These are phyloP conservation scores for Stevia rebaudiana DNA, from an alignment of 140 eudicot genomes.

Conservation along the genomic window DNA sequence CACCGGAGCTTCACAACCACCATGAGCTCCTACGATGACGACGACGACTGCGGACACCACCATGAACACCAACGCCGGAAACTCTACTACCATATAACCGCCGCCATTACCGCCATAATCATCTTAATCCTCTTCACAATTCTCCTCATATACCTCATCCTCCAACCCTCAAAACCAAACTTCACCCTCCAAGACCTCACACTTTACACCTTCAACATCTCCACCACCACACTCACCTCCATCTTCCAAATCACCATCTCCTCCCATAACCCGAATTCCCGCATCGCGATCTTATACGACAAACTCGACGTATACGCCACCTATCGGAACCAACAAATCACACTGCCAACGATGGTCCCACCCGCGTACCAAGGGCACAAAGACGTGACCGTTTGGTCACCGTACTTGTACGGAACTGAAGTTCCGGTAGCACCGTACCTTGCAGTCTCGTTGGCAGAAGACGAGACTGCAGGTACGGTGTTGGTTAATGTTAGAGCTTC, in stretches of 20 bases:
- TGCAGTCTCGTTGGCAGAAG: slow-evolving; percentile 34
- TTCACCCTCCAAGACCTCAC: slow-evolving; percentile 51
- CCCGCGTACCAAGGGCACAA: slow-evolving; percentile 67
- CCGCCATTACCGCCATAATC: slow-evolving; percentile 5
- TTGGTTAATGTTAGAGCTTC: slow-evolving; percentile 41
- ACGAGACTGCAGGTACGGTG: slow-evolving; percentile 57
- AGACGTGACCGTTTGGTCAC: slow-evolving; percentile 72
- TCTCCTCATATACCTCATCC: slow-evolving; percentile 41
- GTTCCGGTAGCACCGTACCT: slow-evolving; percentile 72
- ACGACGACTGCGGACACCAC: slow-evolving; percentile 39
- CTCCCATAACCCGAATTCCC: slow-evolving; percentile 52
- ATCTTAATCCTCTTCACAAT: slow-evolving; percentile 22
- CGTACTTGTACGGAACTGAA: slow-evolving; percentile 45
- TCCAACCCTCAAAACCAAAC: slow-evolving; percentile 46
- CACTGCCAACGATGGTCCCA: slow-evolving; percentile 55
- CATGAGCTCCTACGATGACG: slow-evolving; percentile 31
- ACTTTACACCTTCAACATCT: slow-evolving; percentile 39
- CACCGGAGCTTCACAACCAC: slow-evolving; percentile 19
- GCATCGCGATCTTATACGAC: slow-evolving; percentile 53
- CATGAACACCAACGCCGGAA: slow-evolving; percentile 11
- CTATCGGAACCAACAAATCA: slow-evolving; percentile 60
- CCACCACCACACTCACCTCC: slow-evolving; percentile 33
- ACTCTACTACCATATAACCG: slow-evolving; percentile 19
- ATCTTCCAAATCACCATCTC: slow-evolving; percentile 51
- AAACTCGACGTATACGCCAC: slow-evolving; percentile 41